Percentiles rank a stretch among this genome's conserved stretches.
phyloP scores from a whole-genome alignment of 2,329 filamentous ascomycete species.

The Ophiostoma fasciatum region DNA sequence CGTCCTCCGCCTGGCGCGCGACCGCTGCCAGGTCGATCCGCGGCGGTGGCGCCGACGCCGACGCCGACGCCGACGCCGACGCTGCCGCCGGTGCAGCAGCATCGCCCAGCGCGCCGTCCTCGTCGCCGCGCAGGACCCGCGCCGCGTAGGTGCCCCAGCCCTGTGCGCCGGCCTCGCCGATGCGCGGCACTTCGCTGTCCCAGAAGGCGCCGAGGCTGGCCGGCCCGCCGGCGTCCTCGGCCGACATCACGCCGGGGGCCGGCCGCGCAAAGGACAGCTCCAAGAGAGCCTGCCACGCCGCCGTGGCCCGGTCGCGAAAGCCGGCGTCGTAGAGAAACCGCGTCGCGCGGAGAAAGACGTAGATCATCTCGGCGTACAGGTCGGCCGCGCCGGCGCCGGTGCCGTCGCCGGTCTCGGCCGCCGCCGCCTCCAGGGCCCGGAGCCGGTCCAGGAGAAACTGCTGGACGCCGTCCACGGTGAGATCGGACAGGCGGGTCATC shows the following conservation, averaged over 20 bases:
- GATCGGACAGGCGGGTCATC: conserved; percentile 51
- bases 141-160: conserved; percentile 50
- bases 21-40: conserved; percentile 3
- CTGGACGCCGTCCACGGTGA: conserved; percentile 53
- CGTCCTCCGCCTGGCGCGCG: conserved; percentile 14
- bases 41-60: no score
- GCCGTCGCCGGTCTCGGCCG: no score
- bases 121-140: no score
- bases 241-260: conserved; percentile 5
- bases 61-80: no score
- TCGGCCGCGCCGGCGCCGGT: no score
- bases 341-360: conserved; percentile 63
- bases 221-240: no score
- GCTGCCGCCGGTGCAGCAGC: no score
- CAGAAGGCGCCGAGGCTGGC: conserved; percentile 45
- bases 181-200: conserved; percentile 67
- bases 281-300: conserved; percentile 68
- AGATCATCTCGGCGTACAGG: conserved; percentile 33
- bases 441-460: conserved; percentile 45
- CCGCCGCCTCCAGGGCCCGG: conserved; percentile 16
- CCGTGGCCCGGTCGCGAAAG: conserved; percentile 61
- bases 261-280: conserved; percentile 56
- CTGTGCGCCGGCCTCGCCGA: conserved; percentile 57
- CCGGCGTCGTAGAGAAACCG: conserved; percentile 62
- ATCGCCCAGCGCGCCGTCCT: no score